Base-by-base conservation (phyloP, 1,284 basidiomycete genomes). In the Tilletia indica region DNA sequence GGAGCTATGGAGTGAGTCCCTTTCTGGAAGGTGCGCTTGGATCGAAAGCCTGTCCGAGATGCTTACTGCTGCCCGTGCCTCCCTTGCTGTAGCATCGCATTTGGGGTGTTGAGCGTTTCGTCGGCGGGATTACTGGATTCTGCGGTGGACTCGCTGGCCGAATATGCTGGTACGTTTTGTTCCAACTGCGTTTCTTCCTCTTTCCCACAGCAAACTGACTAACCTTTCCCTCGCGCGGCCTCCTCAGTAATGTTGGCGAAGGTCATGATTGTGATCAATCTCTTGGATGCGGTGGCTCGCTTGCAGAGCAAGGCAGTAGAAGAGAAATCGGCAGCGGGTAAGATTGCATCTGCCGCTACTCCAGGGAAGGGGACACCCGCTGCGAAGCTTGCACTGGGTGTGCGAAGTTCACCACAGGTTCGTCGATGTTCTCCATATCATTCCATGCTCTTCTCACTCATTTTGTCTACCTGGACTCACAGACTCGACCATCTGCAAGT, bases 351-450 rank as follows among this genome's bases (percentile, higher is more conserved):
- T 36, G 9, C 34, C 16, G 61, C 34, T 9, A 38, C 36, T 42
- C 36, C 61, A 14, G 61, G 19, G 31, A 64, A 64, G 34, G 51
- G 19, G 16, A 39, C 4, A 19, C 19, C 61, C 16, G 8, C 16
- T 3, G 16, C 61, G 12, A 64, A 39, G 61, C 61, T 64, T n/a
- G 31, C 34, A 19, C 36, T 64, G 5, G 61, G 61, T 19, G 38
- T 64, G 34, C 61, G 61, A n/a, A 64, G 61, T 21, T 64, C 61
- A 8, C 61, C 61, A 19, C 61, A 64, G 61, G 61, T 64, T 19
- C 34, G 61, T 21, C 34, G 4, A 36, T 14, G 34, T 19, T 64
- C 14, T 3, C 19, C 8, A n/a, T 31, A n/a, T 4, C 6, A 11
- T 14, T 31, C n/a, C 56, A 25, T 5, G 56, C 36, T 39, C 34